Conservation (phyloP, 305 asterid genomes). For the Rubia tinctorum region DNA sequence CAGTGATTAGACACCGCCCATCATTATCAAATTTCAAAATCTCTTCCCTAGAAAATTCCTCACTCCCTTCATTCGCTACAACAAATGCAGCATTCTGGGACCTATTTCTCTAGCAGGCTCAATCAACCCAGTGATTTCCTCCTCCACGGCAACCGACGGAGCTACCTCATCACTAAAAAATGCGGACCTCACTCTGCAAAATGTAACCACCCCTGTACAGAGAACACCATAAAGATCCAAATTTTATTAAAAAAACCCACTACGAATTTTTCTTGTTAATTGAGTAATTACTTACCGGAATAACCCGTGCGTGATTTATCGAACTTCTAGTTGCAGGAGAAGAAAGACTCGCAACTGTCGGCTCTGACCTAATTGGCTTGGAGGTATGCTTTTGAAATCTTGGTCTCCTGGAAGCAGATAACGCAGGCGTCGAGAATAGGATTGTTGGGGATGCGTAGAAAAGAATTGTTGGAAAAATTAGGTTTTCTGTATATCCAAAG, state of each 20-base stretch:
- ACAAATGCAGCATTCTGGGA: slow-evolving; percentile 41
- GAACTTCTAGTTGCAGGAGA: slow-evolving; percentile 76
- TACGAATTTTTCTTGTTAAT: background rate
- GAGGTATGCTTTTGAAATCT: slow-evolving; percentile 67
- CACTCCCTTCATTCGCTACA: slow-evolving; percentile 45
- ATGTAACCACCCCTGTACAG: slow-evolving; percentile 81
- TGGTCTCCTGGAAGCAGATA: slow-evolving; percentile 93
- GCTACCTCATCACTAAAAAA: slow-evolving; percentile 73
- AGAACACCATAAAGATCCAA: background rate
- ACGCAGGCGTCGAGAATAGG: slow-evolving; percentile 61
- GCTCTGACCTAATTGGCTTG: slow-evolving; percentile 77
- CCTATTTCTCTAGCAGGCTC: slow-evolving; percentile 41
- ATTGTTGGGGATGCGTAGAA: no score
- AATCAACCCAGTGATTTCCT: slow-evolving; percentile 82
- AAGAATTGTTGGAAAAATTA: no score
- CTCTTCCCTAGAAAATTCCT: slow-evolving; percentile 64
- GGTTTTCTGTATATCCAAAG: no score
- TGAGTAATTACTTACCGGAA: slow-evolving; percentile 45
- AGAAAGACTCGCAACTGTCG: slow-evolving; percentile 90
- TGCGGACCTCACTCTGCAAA: slow-evolving; percentile 83
- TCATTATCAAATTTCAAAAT: slow-evolving; percentile 79
- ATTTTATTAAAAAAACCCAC: background rate
- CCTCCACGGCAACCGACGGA: slow-evolving; percentile 80
- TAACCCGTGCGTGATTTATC: slow-evolving; percentile 86
- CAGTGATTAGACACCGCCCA: slow-evolving; percentile 90